Evolutionary conservation across 2,329 filamentous ascomycete species (phyloP).

Genomic region (Colletotrichum siamense): DNA sequence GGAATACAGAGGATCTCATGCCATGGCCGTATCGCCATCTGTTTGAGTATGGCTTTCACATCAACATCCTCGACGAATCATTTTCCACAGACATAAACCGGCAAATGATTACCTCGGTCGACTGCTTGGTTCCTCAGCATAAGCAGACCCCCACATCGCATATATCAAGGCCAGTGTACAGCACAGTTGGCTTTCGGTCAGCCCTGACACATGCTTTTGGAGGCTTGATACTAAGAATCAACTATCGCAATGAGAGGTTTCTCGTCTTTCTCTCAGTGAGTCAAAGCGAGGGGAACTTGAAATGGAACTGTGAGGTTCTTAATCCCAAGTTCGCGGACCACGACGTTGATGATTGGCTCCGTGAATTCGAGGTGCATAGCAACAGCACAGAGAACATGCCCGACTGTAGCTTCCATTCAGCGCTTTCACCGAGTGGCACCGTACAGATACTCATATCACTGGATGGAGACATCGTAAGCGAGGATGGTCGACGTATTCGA

Average conservation of each 20-base stretch:
- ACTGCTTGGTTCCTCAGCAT: slow-evolving; percentile 16
- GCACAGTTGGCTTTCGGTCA: slow-evolving; percentile 7
- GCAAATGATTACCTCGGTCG: not conserved
- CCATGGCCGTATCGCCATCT: slow-evolving; percentile 1
- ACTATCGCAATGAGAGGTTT: not conserved
- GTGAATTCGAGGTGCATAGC: not conserved
- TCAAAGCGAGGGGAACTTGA: not conserved
- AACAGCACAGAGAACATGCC: not conserved
- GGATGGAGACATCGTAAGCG: not conserved
- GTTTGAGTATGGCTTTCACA: slow-evolving; percentile 8
- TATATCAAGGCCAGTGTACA: slow-evolving; percentile 1
- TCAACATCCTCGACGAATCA: not conserved
- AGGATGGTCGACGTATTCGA: slow-evolving; percentile 19
- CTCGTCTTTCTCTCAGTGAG: not conserved
- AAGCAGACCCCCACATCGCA: slow-evolving; percentile 9
- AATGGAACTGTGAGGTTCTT: slow-evolving; percentile 8
- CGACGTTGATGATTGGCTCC: not conserved
- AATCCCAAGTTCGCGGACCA: not conserved
- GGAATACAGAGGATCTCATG: not conserved
- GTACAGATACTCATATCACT: not conserved
- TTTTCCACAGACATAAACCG: not conserved
- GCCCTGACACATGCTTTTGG: not conserved
- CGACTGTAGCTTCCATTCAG: not conserved
- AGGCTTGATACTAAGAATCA: not conserved
- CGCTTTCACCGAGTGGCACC: not conserved